Base-by-base conservation (phyloP, 345 rosid genomes). In the Triadica sebifera region DNA sequence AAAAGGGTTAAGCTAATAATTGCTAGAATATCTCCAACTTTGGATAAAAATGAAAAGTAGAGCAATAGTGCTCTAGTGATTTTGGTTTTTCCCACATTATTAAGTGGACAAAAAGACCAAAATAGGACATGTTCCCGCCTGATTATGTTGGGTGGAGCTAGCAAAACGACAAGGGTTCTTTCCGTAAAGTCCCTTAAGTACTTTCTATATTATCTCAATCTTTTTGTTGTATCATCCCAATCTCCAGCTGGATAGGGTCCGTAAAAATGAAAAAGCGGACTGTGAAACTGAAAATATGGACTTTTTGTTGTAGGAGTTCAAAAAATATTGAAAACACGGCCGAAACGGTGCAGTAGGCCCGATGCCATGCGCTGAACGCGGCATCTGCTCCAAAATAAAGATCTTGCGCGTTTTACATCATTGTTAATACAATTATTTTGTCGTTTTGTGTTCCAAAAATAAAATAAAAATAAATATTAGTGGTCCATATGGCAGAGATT, bases 271-370 rank as follows among this genome's bases (percentile, higher is more conserved):
- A 20, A 60, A 62, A 63, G 70, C 7, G 4, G 51, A 39, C 24
- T 0, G 61, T n/a, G 38, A 58, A n/a, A n/a, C n/a, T n/a, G n/a
- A 70, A 41, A 64, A 51, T 41, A 8, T 1, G 16, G 37, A 4
- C 79, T 46, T 79, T 52, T 69, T 10, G n/a, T 7, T 47, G 67
- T 24, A 38, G 53, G 69, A 0, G 67, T 64, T 47, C 64, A 69
- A 19, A 69, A 37, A 16, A 12, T 20, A n/a, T 15, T 29, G 39
- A 16, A 61, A 65, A 37, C 22, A 65, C 20, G 75, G 71, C 74
- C 73, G 20, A 61, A 57, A 47, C 71, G 58, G 79, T 61, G 69
- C 24, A 25, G 75, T 24, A 45, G 82, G 81, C 69, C 56, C 79
- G 69, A n/a, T n/a, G n/a, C n/a, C n/a, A 77, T 78, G 39, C 71